phyloP scores from a whole-genome alignment of 2,329 filamentous ascomycete species.

The Aspergillus texensis region DNA sequence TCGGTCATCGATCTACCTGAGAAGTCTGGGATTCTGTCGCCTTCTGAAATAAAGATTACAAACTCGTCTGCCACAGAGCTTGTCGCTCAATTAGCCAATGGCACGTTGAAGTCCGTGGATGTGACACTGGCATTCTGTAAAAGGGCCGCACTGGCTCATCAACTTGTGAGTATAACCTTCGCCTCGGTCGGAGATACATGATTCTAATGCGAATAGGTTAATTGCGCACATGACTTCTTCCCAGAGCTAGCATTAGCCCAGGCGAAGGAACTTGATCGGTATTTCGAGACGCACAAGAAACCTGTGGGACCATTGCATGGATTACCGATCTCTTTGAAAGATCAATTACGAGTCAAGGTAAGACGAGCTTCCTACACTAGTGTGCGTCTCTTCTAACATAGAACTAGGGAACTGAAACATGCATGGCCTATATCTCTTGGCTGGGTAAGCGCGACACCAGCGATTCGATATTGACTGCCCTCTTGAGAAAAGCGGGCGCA shows the following conservation, averaged over 20 bases:
- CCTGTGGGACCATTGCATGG: conserved; percentile 6
- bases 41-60: not conserved
- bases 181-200: not conserved
- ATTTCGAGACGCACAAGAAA: not conserved
- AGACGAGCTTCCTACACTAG: no score
- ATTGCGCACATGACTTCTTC: not conserved
- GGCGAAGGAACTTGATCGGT: not conserved
- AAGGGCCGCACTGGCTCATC: conserved; percentile 25
- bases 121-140: conserved; percentile 29
- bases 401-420: not conserved
- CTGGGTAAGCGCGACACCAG: not conserved
- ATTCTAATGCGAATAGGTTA: not conserved
- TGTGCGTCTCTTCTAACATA: not conserved
- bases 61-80: not conserved
- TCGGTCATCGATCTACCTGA: not conserved
- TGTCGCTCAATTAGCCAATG: conserved; percentile 9
- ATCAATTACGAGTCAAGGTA: not conserved
- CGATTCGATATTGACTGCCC: conserved; percentile 16
- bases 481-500: conserved; percentile 22
- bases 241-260: not conserved
- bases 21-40: not conserved
- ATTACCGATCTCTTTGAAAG: not conserved
- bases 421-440: not conserved
- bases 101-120: conserved; percentile 22
- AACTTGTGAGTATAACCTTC: conserved; percentile 15